These are phyloP conservation scores for Petrea volubilis DNA, from an alignment of 257 asterid species.

Conservation along the genomic window DNA sequence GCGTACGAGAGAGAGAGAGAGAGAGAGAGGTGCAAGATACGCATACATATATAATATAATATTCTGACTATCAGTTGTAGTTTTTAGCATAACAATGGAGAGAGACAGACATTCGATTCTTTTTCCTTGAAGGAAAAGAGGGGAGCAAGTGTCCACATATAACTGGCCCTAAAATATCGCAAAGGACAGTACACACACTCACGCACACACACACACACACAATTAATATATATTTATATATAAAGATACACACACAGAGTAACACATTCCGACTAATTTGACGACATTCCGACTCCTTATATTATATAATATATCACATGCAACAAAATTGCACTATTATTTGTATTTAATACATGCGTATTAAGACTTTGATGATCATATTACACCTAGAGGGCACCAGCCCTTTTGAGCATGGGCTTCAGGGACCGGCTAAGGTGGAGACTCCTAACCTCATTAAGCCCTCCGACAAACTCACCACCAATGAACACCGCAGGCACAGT, in stretches of 20 bases:
- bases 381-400: slow-evolving; percentile 52
- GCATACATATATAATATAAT: neutral
- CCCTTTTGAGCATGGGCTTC: slow-evolving; percentile 54
- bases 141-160: slow-evolving; percentile 20
- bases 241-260: slow-evolving; percentile 21
- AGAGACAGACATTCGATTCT: neutral
- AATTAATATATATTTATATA: too few species aligned
- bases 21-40: too few species aligned
- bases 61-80: neutral
- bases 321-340: neutral
- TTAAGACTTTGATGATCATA: neutral
- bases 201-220: too few species aligned
- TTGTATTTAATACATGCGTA: neutral
- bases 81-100: neutral
- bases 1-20: neutral
- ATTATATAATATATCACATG: neutral
- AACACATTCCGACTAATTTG: slow-evolving; percentile 17
- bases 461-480: slow-evolving; percentile 53
- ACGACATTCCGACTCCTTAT: neutral
- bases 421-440: slow-evolving; percentile 45
- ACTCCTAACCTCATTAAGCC: slow-evolving; percentile 51
- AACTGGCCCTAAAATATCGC: slow-evolving; percentile 39
- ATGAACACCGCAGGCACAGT: slow-evolving; percentile 56
- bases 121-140: neutral
- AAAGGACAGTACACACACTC: slow-evolving; percentile 46